Evolutionary conservation across 2,329 filamentous ascomycete genomes (phyloP).

Genomic region (Onygena corvina): DNA sequence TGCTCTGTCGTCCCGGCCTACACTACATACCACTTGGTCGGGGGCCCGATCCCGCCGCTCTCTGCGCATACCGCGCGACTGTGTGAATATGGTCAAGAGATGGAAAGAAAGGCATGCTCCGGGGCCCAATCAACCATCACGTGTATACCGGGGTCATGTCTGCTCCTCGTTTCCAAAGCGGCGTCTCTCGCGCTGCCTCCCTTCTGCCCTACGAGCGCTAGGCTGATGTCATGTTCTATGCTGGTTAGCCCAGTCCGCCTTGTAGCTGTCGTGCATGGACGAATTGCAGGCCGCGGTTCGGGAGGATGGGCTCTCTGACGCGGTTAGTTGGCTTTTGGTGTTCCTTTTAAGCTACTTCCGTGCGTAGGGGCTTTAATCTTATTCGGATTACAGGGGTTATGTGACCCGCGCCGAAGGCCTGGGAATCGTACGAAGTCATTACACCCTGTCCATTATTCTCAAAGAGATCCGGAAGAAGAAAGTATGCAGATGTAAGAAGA

Average conservation of each 20-base stretch:
- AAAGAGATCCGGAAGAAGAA: neutral
- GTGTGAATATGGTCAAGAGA: too few species aligned
- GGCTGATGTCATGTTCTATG: neutral
- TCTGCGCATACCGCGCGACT: slow-evolving; percentile 1
- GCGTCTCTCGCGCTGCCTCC: neutral
- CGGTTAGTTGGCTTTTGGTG: slow-evolving; percentile 3
- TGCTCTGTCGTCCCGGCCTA: neutral
- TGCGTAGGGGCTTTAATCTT: slow-evolving; percentile 3
- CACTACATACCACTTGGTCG: too few species aligned
- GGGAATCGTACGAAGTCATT: neutral
- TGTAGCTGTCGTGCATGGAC: neutral
- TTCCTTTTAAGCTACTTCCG: slow-evolving; percentile 1
- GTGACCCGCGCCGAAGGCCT: slow-evolving; percentile 2
- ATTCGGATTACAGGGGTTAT: slow-evolving; percentile 1
- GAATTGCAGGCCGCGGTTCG: neutral
- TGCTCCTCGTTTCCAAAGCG: neutral
- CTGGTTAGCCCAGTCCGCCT: neutral
- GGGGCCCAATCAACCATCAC: too few species aligned
- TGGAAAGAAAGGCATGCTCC: too few species aligned
- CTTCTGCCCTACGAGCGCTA: neutral
- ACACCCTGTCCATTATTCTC: neutral
- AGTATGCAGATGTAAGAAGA: neutral
- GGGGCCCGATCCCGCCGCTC: too few species aligned
- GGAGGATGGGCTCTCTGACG: neutral
- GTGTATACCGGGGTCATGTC: neutral